A percentile compares a stretch with the other conserved stretches of the same genome.
phyloP scores from a whole-genome alignment of 495 filamentous ascomycete genomes.

The Melanomma pulvis-pyrius region DNA sequence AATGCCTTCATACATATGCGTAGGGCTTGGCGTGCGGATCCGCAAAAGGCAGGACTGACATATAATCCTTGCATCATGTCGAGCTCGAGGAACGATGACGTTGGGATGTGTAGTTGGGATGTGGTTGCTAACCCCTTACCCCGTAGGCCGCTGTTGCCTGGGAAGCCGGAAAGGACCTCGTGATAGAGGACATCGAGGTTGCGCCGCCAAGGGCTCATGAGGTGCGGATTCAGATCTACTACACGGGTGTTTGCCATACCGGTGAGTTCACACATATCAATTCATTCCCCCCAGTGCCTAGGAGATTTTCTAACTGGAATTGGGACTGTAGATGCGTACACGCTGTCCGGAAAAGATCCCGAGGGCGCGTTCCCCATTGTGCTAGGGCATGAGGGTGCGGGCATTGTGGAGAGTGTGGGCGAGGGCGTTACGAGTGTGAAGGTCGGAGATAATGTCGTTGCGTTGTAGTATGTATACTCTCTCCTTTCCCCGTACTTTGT shows the following conservation, averaged over 20 bases:
- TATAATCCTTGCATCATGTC: too few relatives aligned
- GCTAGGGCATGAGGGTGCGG: constrained; percentile 94
- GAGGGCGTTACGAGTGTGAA: constrained; percentile 95
- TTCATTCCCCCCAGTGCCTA: too few relatives aligned
- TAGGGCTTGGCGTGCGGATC: constrained; percentile 28
- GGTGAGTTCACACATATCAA: too few relatives aligned
- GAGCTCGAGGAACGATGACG: too few relatives aligned
- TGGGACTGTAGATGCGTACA: constrained; percentile 79
- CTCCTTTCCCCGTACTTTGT: neutral
- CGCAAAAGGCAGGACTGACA: constrained; percentile 7
- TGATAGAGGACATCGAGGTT: constrained; percentile 90
- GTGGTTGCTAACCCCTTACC: neutral
- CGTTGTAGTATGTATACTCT: constrained; percentile 76
- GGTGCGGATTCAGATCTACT: constrained; percentile 93
- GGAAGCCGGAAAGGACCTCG: constrained; percentile 88
- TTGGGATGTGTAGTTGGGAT: neutral
- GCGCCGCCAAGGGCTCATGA: constrained; percentile 89
- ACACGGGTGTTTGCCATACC: constrained; percentile 98
- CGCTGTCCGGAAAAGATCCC: constrained; percentile 94
- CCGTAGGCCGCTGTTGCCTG: constrained; percentile 88
- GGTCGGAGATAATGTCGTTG: constrained; percentile 88
- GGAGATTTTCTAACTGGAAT: too few relatives aligned
- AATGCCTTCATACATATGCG: neutral
- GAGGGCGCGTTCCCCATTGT: constrained; percentile 98
- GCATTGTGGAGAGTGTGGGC: constrained; percentile 94